phyloP scores from a whole-genome alignment of 768 basidiomycete species.

The Galerina sulciceps region DNA sequence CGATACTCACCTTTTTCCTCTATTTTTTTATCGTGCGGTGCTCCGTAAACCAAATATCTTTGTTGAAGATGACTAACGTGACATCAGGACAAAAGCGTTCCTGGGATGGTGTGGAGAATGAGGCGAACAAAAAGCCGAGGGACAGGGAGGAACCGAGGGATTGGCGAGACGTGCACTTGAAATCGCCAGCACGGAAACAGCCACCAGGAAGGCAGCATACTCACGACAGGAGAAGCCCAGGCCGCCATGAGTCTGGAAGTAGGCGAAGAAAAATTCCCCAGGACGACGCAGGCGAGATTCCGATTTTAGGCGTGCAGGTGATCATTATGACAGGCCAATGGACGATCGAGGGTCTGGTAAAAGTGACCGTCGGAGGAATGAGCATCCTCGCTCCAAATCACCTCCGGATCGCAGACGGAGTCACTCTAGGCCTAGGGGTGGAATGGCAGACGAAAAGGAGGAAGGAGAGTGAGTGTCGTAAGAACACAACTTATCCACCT shows the following conservation, averaged over 20 bases:
- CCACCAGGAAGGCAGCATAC: constrained; percentile 36
- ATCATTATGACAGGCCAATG: constrained; percentile 11
- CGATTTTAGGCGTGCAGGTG: constrained; percentile 15
- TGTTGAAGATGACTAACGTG: constrained; percentile 75
- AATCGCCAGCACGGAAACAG: constrained; percentile 34
- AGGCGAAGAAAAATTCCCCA: constrained; percentile 15
- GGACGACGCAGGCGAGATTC: constrained; percentile 20
- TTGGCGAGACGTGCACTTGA: constrained; percentile 74
- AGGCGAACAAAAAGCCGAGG: constrained; percentile 57
- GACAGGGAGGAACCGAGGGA: constrained; percentile 61
- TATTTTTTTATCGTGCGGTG: constrained; percentile 75
- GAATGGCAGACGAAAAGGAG: constrained; percentile 59
- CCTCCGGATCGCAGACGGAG: constrained; percentile 26
- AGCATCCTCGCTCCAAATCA: constrained; percentile 23
- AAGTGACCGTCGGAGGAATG: constrained; percentile 13
- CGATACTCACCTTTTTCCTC: constrained; percentile 20
- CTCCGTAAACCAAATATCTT: constrained; percentile 63
- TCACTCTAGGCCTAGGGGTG: constrained; percentile 35
- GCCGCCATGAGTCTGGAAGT: constrained; percentile 12
- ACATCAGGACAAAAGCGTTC: constrained; percentile 85
- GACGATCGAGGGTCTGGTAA: constrained; percentile 14
- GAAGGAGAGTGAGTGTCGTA: constrained; percentile 91
- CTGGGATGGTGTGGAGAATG: constrained; percentile 61
- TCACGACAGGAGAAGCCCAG: constrained; percentile 22
- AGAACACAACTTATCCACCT: constrained; percentile 12